Conservation (phyloP, 2,329 filamentous ascomycete species). For the Fusarium sp. region DNA sequence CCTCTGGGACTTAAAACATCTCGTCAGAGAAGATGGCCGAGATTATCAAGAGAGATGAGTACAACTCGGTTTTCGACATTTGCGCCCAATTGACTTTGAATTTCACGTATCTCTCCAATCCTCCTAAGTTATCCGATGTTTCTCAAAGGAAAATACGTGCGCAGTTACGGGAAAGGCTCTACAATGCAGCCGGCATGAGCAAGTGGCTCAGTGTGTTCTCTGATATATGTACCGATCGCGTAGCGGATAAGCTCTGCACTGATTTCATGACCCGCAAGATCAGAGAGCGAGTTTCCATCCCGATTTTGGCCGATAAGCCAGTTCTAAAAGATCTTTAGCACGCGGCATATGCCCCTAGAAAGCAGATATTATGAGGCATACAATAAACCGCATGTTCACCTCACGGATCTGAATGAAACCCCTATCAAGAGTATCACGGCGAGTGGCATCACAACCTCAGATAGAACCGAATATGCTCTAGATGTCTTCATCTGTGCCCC, state of each 20-base stretch:
- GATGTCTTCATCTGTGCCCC: constrained; percentile 36
- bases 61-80: constrained; percentile 22
- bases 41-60: constrained; percentile 16
- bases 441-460: constrained; percentile 12
- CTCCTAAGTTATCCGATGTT: constrained; percentile 27
- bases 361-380: constrained; percentile 36
- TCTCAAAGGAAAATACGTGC: constrained; percentile 9
- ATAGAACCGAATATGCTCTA: constrained; percentile 18
- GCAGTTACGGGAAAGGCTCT: constrained; percentile 26
- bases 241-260: constrained; percentile 28
- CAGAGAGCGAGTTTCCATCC: constrained; percentile 17
- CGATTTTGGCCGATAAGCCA: constrained; percentile 10
- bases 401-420: constrained; percentile 23
- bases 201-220: constrained; percentile 35
- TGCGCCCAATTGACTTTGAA: constrained; percentile 18
- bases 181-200: constrained; percentile 17
- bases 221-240: constrained; percentile 30
- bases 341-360: constrained; percentile 27
- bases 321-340: constrained; percentile 24
- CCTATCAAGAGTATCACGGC: constrained; percentile 6
- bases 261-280: constrained; percentile 34
- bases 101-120: constrained; percentile 31
- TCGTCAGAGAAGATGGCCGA: constrained; percentile 15
- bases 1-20: constrained; percentile 39
- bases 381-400: constrained; percentile 31